Conservation (phyloP, 1,139 yeast genomes). For the Candida sanyaensis region DNA sequence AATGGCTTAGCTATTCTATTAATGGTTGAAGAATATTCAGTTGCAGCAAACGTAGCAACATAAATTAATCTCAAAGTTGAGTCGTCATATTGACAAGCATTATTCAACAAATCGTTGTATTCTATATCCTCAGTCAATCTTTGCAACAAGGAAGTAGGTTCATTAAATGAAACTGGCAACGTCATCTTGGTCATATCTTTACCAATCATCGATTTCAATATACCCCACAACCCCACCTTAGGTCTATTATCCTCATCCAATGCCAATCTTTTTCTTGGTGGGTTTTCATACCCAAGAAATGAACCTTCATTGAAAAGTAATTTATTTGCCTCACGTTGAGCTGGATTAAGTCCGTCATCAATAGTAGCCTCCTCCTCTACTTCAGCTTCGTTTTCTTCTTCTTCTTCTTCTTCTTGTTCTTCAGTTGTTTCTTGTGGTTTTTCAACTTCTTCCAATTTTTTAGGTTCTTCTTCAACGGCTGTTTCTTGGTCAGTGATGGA, state of each 20-base stretch:
- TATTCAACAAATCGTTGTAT: conserved; percentile 73
- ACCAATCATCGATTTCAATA: conserved; percentile 91
- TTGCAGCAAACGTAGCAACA: conserved; percentile 91
- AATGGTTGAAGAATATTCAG: conserved; percentile 84
- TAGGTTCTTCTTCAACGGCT: conserved; percentile 7
- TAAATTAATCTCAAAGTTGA: conserved; percentile 82
- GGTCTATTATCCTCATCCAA: conserved; percentile 89
- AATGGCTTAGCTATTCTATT: conserved; percentile 96
- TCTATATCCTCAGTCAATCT: conserved; percentile 96
- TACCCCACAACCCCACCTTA: conserved; percentile 89
- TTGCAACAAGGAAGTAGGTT: conserved; percentile 89
- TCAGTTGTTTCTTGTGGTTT: conserved; percentile 1
- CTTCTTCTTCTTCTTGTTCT: neutral
- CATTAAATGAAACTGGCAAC: conserved; percentile 93
- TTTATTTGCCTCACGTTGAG: conserved; percentile 47
- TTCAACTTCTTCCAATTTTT: conserved; percentile 4
- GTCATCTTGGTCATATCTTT: conserved; percentile 97
- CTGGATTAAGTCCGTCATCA: conserved; percentile 21
- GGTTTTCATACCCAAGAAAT: conserved; percentile 85
- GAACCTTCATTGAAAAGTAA: conserved; percentile 60
- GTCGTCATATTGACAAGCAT: conserved; percentile 73
- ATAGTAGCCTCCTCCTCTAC: neutral
- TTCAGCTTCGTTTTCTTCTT: too few species aligned
- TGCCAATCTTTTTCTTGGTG: conserved; percentile 68
- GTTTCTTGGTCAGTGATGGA: neutral